phyloP scores from a whole-genome alignment of 345 rosid genomes.

The Triadica sebifera region DNA sequence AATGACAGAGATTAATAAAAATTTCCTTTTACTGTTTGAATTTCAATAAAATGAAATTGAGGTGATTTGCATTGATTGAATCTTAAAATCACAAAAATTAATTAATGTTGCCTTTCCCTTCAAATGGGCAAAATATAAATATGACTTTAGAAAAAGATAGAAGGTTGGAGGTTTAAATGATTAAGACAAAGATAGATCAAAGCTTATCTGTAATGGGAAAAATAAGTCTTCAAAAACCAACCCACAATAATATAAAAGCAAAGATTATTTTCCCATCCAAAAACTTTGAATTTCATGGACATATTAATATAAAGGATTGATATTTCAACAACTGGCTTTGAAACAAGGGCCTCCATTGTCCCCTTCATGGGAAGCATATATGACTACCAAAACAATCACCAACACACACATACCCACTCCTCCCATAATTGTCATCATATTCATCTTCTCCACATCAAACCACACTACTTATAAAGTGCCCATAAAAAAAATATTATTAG shows the following conservation, averaged over 20 bases:
- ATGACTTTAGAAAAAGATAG: constrained; percentile 33
- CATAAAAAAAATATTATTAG: too few relatives aligned
- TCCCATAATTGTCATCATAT: constrained; percentile 27
- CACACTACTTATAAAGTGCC: too few relatives aligned
- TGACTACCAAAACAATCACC: constrained; percentile 46
- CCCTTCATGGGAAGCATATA: constrained; percentile 43
- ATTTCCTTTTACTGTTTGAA: too few relatives aligned
- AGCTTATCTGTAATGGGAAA: constrained; percentile 33
- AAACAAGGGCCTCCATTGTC: constrained; percentile 43
- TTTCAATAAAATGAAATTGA: too few relatives aligned
- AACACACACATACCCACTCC: constrained; percentile 31
- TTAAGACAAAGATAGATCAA: constrained; percentile 21
- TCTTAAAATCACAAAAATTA: too few relatives aligned
- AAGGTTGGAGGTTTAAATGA: constrained; percentile 20
- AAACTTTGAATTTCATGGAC: constrained; percentile 31
- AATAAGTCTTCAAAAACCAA: not conserved
- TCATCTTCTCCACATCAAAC: constrained; percentile 25
- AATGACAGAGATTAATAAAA: too few relatives aligned
- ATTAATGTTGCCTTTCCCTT: too few relatives aligned
- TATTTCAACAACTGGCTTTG: constrained; percentile 37
- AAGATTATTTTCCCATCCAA: constrained; percentile 17
- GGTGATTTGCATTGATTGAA: too few relatives aligned
- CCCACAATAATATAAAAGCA: constrained; percentile 11
- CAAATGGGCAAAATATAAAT: not conserved
- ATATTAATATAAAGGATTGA: constrained; percentile 10